Evolutionary conservation across 2,329 filamentous ascomycete species (phyloP).

Genomic region (Dactylellina leptospora): DNA sequence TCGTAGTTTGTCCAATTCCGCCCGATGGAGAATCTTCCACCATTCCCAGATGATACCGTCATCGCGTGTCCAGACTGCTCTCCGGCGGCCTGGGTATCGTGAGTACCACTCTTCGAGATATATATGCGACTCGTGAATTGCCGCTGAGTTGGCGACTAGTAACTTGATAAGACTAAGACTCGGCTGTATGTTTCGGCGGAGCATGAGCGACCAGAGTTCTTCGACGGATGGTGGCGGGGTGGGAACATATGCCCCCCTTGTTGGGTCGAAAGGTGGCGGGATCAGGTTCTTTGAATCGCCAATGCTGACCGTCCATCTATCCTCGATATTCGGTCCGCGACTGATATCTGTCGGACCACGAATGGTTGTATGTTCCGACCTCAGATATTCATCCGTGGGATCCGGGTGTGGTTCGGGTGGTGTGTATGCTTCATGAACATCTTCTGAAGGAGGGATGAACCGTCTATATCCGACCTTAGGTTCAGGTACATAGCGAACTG

Average conservation of each 20-base stretch:
- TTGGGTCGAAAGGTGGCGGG: constrained; percentile 44
- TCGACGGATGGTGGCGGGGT: constrained; percentile 49
- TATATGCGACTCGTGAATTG: constrained; percentile 13
- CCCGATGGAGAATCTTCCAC: constrained; percentile 25
- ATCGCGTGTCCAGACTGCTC: constrained; percentile 8
- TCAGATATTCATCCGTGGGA: constrained; percentile 27
- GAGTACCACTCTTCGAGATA: constrained; percentile 46
- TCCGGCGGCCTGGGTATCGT: constrained; percentile 7
- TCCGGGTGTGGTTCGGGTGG: constrained; percentile 27
- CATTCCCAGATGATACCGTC: constrained; percentile 10
- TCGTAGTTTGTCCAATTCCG: constrained; percentile 16
- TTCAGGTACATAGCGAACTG: background rate
- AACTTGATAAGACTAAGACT: constrained; percentile 25
- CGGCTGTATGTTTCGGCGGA: constrained; percentile 27
- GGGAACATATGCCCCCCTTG: constrained; percentile 49
- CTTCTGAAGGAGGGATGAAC: constrained; percentile 22
- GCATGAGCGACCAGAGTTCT: constrained; percentile 51
- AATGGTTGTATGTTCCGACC: constrained; percentile 17
- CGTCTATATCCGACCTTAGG: constrained; percentile 6
- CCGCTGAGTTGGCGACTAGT: constrained; percentile 18
- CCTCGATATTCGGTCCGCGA: constrained; percentile 35
- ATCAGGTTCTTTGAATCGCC: constrained; percentile 55
- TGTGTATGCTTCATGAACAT: constrained; percentile 19
- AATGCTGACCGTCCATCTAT: constrained; percentile 28
- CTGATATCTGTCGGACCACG: constrained; percentile 27